phyloP scores from a whole-genome alignment of 2,329 filamentous ascomycete species.

The Sporothrix brunneoviolacea region DNA sequence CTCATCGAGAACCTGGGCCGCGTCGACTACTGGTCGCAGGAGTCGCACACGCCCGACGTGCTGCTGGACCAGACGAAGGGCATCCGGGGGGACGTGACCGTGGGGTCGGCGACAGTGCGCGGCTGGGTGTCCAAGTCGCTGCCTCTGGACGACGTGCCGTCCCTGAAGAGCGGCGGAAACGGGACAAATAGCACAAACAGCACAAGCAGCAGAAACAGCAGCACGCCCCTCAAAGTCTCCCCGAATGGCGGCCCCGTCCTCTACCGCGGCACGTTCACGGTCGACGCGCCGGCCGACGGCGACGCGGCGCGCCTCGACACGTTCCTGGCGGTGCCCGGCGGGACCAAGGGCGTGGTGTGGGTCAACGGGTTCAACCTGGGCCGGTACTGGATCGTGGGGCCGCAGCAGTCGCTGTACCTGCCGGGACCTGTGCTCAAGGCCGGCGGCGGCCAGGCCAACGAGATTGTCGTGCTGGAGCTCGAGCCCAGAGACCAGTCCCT shows the following conservation, averaged over 20 bases:
- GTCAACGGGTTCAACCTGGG: constrained; percentile 2
- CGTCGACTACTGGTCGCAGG: constrained; percentile 3
- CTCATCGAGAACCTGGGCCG: not conserved
- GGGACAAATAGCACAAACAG: not conserved
- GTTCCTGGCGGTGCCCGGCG: not conserved
- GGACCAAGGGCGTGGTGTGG: constrained; percentile 1
- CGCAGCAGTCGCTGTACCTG: constrained; percentile 5
- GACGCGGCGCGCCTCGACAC: not conserved
- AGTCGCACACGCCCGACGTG: not conserved
- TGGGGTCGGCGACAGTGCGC: not conserved
- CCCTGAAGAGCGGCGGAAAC: too few species aligned
- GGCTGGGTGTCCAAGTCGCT: not conserved
- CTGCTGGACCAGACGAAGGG: not conserved
- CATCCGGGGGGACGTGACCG: not conserved
- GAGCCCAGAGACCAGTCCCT: not conserved
- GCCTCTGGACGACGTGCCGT: not conserved
- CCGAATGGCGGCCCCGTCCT: not conserved
- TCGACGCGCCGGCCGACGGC: not conserved
- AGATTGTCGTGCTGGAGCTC: not conserved
- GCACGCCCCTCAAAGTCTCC: too few species aligned
- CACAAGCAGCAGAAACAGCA: too few species aligned
- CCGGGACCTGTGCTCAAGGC: not conserved
- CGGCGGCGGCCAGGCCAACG: not conserved
- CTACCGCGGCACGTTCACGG: not conserved
- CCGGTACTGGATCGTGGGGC: constrained; percentile 2